Conservation (phyloP, 2,329 filamentous ascomycete species). For the Graphilbum fragrans region DNA sequence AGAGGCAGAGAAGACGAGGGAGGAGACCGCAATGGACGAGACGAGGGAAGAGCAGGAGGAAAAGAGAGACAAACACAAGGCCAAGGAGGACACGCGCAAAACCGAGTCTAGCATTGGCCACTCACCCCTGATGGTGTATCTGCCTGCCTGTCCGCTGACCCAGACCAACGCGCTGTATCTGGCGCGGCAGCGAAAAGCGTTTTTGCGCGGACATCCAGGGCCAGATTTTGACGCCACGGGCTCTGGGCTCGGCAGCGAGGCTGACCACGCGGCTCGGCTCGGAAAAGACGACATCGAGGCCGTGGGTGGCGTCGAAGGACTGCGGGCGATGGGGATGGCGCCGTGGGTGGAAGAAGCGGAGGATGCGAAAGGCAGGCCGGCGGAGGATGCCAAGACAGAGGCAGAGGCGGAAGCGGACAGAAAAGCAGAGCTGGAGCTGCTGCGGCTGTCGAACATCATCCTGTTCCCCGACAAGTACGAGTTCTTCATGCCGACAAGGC, state of each 20-base stretch:
- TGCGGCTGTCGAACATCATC: conserved; percentile 43
- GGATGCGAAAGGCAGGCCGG: conserved; percentile 19
- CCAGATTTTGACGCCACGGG: conserved; percentile 45
- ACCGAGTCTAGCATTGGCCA: conserved; percentile 18
- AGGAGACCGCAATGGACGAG: neutral
- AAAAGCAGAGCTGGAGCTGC: conserved; percentile 36
- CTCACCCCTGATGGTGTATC: conserved; percentile 40
- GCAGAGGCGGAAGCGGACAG: conserved; percentile 14
- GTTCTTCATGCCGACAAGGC: conserved; percentile 30
- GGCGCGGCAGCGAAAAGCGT: conserved; percentile 44
- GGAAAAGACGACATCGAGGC: conserved; percentile 38
- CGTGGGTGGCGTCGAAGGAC: conserved; percentile 34
- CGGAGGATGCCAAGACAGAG: conserved; percentile 22
- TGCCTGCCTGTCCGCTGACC: conserved; percentile 41
- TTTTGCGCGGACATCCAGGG: conserved; percentile 38
- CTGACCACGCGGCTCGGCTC: conserved; percentile 33
- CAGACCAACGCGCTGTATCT: conserved; percentile 46
- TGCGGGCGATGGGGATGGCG: conserved; percentile 46
- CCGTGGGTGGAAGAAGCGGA: conserved; percentile 30
- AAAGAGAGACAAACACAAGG: neutral
- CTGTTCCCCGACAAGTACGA: conserved; percentile 40
- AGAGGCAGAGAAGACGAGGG: neutral
- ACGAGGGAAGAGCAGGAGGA: neutral
- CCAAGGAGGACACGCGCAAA: conserved; percentile 8
- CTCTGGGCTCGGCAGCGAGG: conserved; percentile 36